Evolutionary conservation across 2,329 filamentous ascomycete species (phyloP).

Genomic region (Hysterium pulicare): DNA sequence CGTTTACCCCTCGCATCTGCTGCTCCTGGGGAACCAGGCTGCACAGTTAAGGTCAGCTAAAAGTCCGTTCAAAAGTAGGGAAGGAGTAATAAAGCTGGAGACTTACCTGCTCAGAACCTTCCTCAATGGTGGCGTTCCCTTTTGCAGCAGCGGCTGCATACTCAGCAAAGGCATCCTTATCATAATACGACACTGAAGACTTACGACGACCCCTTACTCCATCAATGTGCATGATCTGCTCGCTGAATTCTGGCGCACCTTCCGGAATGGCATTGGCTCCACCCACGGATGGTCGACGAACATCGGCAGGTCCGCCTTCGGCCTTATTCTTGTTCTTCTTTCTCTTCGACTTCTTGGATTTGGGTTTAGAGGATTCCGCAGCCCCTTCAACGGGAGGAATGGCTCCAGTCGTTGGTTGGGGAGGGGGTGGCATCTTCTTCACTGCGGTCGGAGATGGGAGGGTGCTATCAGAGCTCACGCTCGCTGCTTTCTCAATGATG

Average conservation of each 20-base stretch:
- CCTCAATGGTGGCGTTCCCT: no score
- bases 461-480: no score
- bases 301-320: constrained; percentile 14
- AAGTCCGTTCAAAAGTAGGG: no score
- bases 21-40: no score
- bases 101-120: no score
- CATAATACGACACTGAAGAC: constrained; percentile 4
- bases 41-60: no score
- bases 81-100: no score
- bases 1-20: no score
- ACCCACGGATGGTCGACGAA: constrained; percentile 9
- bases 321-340: constrained; percentile 4
- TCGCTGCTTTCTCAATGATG: background rate
- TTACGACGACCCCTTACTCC: constrained; percentile 2
- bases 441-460: background rate
- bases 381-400: background rate
- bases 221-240: constrained; percentile 3
- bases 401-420: background rate
- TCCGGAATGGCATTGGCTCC: constrained; percentile 26
- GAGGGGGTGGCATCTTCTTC: background rate
- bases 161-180: no score
- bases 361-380: background rate
- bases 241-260: constrained; percentile 5
- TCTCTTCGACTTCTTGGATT: constrained; percentile 1
- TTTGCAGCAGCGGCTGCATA: no score